Conservation (phyloP, 495 filamentous ascomycete species). For the Penicillium ucsense region DNA sequence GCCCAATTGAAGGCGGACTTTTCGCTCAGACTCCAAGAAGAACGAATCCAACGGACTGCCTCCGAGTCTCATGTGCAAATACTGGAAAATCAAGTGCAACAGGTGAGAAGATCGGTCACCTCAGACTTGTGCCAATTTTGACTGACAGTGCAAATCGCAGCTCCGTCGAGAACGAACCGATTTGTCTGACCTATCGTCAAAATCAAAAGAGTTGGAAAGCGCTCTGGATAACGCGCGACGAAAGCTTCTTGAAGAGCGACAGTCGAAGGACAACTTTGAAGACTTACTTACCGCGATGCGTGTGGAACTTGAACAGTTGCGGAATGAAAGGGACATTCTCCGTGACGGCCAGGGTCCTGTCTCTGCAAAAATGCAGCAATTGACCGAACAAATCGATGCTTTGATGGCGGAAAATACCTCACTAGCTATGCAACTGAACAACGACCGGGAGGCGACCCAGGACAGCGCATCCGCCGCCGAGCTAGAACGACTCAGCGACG, state of each 20-base stretch:
- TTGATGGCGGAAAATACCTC: slow-evolving; percentile 44
- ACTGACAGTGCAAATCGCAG: slow-evolving; percentile 13
- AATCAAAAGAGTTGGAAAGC: slow-evolving; percentile 61
- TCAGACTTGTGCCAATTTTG: neutral
- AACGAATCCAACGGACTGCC: slow-evolving; percentile 60
- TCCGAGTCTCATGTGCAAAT: slow-evolving; percentile 75
- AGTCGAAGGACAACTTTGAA: slow-evolving; percentile 88
- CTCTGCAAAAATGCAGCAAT: slow-evolving; percentile 53
- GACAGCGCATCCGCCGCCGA: too few species aligned
- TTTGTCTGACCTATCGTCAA: slow-evolving; percentile 32
- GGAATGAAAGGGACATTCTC: slow-evolving; percentile 85
- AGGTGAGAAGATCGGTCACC: slow-evolving; percentile 23
- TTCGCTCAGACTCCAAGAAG: slow-evolving; percentile 73
- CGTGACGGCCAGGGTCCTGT: slow-evolving; percentile 77
- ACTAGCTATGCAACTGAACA: slow-evolving; percentile 17
- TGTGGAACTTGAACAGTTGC: slow-evolving; percentile 67
- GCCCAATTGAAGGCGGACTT: slow-evolving; percentile 79
- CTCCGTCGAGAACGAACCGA: slow-evolving; percentile 38
- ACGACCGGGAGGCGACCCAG: too few species aligned
- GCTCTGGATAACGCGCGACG: slow-evolving; percentile 72
- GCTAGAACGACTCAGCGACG: too few species aligned
- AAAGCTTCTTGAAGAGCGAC: slow-evolving; percentile 73
- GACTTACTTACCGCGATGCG: slow-evolving; percentile 78
- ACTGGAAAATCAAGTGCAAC: slow-evolving; percentile 65
- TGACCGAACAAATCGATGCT: slow-evolving; percentile 59